Base-by-base conservation (phyloP, 2,329 filamentous ascomycete genomes). In the Fusarium pseudonygamai region DNA sequence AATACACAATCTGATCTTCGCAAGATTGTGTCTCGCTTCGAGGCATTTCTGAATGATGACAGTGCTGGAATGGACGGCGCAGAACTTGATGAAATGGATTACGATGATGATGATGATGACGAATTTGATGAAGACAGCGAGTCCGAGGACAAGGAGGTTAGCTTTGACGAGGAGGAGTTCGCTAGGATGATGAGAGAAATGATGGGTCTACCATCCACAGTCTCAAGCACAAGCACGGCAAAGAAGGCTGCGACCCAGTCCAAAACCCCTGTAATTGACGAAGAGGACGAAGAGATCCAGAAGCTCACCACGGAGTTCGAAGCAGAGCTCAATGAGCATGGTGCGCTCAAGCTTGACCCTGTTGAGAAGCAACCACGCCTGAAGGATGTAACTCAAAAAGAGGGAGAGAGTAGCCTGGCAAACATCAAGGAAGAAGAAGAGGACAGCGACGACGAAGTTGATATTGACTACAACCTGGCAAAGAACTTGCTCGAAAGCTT, bases 11-110 rank as follows among this genome's bases (percentile, higher is more conserved):
- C 91, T 9, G 93, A 97, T 79, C 85, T 99, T 28, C 91, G 93
- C 60, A 96, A 96, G 78, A 97, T 98, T 80, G 96, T 99, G 1
- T 92, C 93, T 52, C 90, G 94, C n/a, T 98, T 99, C 78, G 95
- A 98, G 78, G 87, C 93, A 18, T 98, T 99, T 76, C 83, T 99
- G 50, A 93, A 97, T 63, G 94, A 98, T 76, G 93, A 97, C 16
- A 88, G 88, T 50, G 94, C 95, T 2, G 95, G 93, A 3, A 81
- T 91, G 11, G 95, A 97, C 52, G 96, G 95, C 1, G 93, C 92
- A 1, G 91, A 94, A 67, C 82, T 93, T 18, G 86, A 88, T 69
- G 92, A 93, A 15, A 93, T 93, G 87, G 93, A 93, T 67, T 82
- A 87, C 22, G 91, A 91, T 47, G 86, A 88, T 18, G 46, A 50